Percentiles rank a stretch among this genome's conserved stretches.
Conservation (phyloP, 371 early-diverging fungal species). For the Lichtheimia corymbifera region DNA sequence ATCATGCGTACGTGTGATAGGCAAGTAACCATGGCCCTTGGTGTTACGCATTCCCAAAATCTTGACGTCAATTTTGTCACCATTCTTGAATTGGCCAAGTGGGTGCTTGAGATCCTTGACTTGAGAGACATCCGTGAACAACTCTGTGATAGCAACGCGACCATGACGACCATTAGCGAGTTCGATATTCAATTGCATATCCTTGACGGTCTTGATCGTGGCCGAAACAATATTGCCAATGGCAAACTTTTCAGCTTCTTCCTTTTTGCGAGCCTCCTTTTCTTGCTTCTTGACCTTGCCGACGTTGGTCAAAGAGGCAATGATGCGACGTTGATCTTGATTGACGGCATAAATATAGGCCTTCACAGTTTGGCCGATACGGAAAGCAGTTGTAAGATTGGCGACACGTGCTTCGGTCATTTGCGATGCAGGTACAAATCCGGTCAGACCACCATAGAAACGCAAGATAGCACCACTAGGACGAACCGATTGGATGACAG, state of each 20-base stretch:
- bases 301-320: slow-evolving; percentile 38
- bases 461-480: slow-evolving; percentile 72
- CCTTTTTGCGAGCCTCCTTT: slow-evolving; percentile 36
- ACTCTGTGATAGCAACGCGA: slow-evolving; percentile 67
- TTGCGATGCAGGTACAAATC: slow-evolving; percentile 69
- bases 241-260: slow-evolving; percentile 51
- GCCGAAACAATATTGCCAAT: slow-evolving; percentile 60
- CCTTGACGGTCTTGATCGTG: slow-evolving; percentile 55
- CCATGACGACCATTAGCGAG: slow-evolving; percentile 70
- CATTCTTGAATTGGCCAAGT: slow-evolving; percentile 33
- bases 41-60: slow-evolving; percentile 67
- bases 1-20: slow-evolving; percentile 55
- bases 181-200: slow-evolving; percentile 58
- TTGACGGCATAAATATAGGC: slow-evolving; percentile 71
- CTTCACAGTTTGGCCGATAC: slow-evolving; percentile 78
- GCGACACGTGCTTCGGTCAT: slow-evolving; percentile 55
- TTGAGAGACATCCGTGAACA: slow-evolving; percentile 43
- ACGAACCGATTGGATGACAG: slow-evolving; percentile 64
- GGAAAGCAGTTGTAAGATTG: slow-evolving; percentile 53
- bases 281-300: slow-evolving; percentile 31
- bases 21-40: slow-evolving; percentile 60
- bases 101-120: slow-evolving; percentile 46
- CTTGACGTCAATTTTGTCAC: slow-evolving; percentile 52
- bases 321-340: slow-evolving; percentile 31
- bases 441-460: slow-evolving; percentile 77